A percentile compares a stretch with the other conserved stretches of the same genome.
Conservation (phyloP, 106 monocot species). For the Allium cepa region DNA sequence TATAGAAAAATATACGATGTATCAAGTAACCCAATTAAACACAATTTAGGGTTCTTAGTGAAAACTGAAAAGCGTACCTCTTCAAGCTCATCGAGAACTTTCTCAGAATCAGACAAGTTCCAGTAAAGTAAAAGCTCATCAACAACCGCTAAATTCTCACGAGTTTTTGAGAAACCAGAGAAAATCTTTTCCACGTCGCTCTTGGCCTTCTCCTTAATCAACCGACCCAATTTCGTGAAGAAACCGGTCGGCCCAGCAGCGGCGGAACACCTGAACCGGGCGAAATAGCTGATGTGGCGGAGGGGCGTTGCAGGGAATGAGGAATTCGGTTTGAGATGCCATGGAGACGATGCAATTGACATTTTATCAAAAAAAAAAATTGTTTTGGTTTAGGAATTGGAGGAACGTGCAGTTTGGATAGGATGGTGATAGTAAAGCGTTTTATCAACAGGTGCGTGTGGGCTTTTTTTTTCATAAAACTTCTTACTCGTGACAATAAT, state of each 20-base stretch:
- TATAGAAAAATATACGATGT: too few relatives aligned
- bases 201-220: conserved; percentile 94
- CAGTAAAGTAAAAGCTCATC: conserved; percentile 96
- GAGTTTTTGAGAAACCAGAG: conserved; percentile 91
- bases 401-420: neutral
- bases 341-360: conserved; percentile 1
- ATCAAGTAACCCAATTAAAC: too few relatives aligned
- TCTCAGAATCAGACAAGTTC: conserved; percentile 87
- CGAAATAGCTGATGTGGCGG: neutral
- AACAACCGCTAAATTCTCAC: conserved; percentile 83
- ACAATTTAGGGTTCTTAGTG: neutral
- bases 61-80: conserved; percentile 38
- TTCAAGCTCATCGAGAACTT: conserved; percentile 91
- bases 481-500: too few relatives aligned
- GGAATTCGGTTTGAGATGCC: neutral
- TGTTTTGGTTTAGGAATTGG: neutral
- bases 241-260: conserved; percentile 69
- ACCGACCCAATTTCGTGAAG: conserved; percentile 70
- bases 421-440: too few relatives aligned
- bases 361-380: neutral
- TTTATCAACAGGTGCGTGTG: too few relatives aligned
- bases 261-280: conserved; percentile 27
- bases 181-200: conserved; percentile 94
- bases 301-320: neutral
- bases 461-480: too few relatives aligned